These are phyloP conservation scores for Anastatica hierochuntica DNA, from an alignment of 345 rosid species.

Conservation along the genomic window DNA sequence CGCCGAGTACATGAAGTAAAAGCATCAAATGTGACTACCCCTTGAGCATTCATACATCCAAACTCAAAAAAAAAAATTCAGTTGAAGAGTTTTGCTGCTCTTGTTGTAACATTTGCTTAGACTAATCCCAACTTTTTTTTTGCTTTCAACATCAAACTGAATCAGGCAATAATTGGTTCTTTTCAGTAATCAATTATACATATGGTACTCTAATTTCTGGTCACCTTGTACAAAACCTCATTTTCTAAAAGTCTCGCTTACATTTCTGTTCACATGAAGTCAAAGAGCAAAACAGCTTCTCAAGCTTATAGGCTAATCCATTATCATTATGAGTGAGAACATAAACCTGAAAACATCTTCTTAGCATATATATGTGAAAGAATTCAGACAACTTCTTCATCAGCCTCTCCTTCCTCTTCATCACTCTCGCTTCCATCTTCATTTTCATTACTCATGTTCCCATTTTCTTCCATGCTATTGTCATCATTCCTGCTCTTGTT, in stretches of 20 bases:
- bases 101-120: constrained; percentile 1
- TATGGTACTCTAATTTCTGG: neutral
- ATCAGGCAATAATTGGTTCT: neutral
- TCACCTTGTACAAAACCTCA: too few species aligned
- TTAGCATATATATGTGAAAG: neutral
- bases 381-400: constrained; percentile 8
- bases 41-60: neutral
- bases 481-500: neutral
- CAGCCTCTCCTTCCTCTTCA: constrained; percentile 11
- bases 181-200: neutral
- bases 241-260: too few species aligned
- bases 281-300: too few species aligned
- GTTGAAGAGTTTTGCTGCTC: constrained; percentile 15
- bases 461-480: neutral
- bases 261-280: too few species aligned
- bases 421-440: neutral
- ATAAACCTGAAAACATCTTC: constrained; percentile 3
- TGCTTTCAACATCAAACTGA: neutral
- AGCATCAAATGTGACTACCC: neutral
- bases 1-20: constrained; percentile 73
- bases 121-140: too few species aligned
- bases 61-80: neutral
- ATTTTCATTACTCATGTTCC: neutral
- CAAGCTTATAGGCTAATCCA: neutral
- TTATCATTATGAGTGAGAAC: neutral